Evolutionary conservation across 1,284 basidiomycete genomes (phyloP).

Genomic region (Austropuccinia psidii): DNA sequence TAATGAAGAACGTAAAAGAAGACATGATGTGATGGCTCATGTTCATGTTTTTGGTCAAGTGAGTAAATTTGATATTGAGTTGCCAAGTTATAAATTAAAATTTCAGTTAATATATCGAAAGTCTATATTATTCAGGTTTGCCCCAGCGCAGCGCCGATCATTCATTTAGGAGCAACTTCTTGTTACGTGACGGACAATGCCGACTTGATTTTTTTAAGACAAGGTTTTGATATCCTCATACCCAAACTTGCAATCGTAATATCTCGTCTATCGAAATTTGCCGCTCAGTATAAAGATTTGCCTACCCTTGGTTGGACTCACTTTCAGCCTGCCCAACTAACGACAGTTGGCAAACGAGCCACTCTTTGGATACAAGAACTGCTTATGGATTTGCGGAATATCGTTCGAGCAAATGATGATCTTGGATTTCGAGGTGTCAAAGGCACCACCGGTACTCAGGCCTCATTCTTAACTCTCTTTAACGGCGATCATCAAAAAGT

Average conservation of each 20-base stretch:
- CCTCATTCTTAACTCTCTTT: constrained; percentile 87
- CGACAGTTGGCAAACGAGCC: constrained; percentile 98
- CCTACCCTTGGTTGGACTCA: constrained; percentile 82
- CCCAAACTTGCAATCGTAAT: constrained; percentile 48
- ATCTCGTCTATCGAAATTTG: constrained; percentile 44
- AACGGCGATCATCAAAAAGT: constrained; percentile 94
- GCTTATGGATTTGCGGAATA: constrained; percentile 90
- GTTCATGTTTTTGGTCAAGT: constrained; percentile 46
- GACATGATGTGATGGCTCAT: constrained; percentile 49
- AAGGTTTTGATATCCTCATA: constrained; percentile 45
- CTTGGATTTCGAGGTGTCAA: constrained; percentile 97
- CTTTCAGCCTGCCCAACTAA: constrained; percentile 97
- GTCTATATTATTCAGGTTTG: constrained; percentile 38
- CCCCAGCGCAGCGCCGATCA: constrained; percentile 46
- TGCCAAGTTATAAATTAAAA: not conserved
- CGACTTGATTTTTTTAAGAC: constrained; percentile 47
- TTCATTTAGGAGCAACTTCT: constrained; percentile 47
- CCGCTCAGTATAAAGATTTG: constrained; percentile 43
- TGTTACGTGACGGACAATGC: constrained; percentile 49
- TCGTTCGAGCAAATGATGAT: constrained; percentile 82
- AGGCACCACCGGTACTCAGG: constrained; percentile 97
- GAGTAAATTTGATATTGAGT: not conserved
- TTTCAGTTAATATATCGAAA: not conserved
- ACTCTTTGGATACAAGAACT: constrained; percentile 92
- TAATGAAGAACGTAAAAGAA: constrained; percentile 46